Percentiles rank a stretch among this genome's conserved stretches.
Conservation (phyloP, 805 yeast species). For the Blastobotrys mokoenaii region DNA sequence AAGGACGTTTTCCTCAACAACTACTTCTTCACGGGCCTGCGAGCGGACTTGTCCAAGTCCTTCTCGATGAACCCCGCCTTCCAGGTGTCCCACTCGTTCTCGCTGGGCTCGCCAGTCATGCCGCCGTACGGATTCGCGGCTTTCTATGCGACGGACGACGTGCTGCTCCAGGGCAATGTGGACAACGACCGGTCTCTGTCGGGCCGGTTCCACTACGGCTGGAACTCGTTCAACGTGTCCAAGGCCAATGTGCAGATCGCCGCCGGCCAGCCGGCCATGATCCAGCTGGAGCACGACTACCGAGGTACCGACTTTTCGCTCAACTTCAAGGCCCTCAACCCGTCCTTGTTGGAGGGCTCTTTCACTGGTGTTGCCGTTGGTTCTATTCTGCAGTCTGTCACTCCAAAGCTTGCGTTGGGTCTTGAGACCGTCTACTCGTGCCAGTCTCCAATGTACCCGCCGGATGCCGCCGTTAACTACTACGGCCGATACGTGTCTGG, state of each 20-base stretch:
- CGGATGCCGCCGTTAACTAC: conserved; percentile 85
- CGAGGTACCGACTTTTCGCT: conserved; percentile 83
- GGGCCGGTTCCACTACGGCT: conserved; percentile 86
- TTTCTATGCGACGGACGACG: conserved; percentile 75
- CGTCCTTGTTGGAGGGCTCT: conserved; percentile 63
- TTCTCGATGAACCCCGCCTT: conserved; percentile 87
- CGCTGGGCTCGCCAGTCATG: conserved; percentile 74
- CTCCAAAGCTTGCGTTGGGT: conserved; percentile 80
- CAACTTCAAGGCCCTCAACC: conserved; percentile 87
- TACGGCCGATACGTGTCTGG: conserved; percentile 83
- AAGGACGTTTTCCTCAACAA: conserved; percentile 88
- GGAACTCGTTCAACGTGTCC: conserved; percentile 71
- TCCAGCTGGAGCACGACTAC: conserved; percentile 93
- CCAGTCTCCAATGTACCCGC: conserved; percentile 61
- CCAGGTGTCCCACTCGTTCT: conserved; percentile 91
- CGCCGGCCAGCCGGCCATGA: conserved; percentile 83
- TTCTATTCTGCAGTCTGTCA: conserved; percentile 80
- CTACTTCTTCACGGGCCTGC: conserved; percentile 86
- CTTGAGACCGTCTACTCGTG: conserved; percentile 80
- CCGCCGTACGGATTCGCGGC: conserved; percentile 91
- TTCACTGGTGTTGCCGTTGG: conserved; percentile 91
- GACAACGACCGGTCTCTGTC: conserved; percentile 79
- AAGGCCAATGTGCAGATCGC: conserved; percentile 85
- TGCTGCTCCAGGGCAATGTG: conserved; percentile 83
- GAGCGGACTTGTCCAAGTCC: conserved; percentile 93